phyloP scores from a whole-genome alignment of 2,329 filamentous ascomycete species.

The Tolypocladium pustulatum region DNA sequence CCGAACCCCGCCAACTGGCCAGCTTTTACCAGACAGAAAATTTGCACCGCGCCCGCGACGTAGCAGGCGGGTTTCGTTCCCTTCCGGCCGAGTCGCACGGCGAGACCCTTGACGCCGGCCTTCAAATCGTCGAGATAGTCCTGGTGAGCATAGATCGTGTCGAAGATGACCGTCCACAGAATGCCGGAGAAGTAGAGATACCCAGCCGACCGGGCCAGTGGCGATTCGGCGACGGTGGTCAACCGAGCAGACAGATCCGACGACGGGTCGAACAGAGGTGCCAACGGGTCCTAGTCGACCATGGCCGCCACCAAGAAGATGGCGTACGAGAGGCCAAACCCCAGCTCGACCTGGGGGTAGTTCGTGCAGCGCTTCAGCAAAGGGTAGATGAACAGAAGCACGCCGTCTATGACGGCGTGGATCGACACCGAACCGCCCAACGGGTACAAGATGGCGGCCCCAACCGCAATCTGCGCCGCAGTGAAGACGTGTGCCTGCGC shows the following conservation, averaged over 20 bases:
- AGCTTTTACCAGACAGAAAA: too few species aligned
- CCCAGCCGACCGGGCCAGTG: conserved; percentile 6
- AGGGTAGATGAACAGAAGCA: conserved; percentile 17
- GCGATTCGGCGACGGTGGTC: conserved; percentile 8
- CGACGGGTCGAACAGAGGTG: too few species aligned
- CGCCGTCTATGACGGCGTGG: conserved; percentile 15
- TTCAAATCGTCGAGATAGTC: conserved; percentile 21
- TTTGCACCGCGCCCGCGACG: too few species aligned
- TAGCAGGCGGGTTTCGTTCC: too few species aligned
- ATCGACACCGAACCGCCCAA: conserved; percentile 14
- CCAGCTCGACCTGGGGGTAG: conserved; percentile 22
- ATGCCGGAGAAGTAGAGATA: conserved; percentile 16
- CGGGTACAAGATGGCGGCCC: conserved; percentile 13
- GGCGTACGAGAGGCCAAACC: conserved; percentile 19
- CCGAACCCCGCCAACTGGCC: too few species aligned
- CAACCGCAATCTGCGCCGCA: conserved; percentile 11
- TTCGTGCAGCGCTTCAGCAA: conserved; percentile 25
- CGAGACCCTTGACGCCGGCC: conserved; percentile 21
- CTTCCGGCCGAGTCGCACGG: conserved; percentile 9
- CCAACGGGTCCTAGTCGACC: conserved; percentile 9
- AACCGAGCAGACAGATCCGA: background rate
- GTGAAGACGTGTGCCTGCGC: conserved; percentile 19
- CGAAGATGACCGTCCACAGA: conserved; percentile 22
- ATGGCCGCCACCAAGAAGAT: conserved; percentile 18
- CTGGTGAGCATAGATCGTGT: conserved; percentile 25